Conservation (phyloP, 2,329 filamentous ascomycete genomes). For the Trichophyton verrucosum region DNA sequence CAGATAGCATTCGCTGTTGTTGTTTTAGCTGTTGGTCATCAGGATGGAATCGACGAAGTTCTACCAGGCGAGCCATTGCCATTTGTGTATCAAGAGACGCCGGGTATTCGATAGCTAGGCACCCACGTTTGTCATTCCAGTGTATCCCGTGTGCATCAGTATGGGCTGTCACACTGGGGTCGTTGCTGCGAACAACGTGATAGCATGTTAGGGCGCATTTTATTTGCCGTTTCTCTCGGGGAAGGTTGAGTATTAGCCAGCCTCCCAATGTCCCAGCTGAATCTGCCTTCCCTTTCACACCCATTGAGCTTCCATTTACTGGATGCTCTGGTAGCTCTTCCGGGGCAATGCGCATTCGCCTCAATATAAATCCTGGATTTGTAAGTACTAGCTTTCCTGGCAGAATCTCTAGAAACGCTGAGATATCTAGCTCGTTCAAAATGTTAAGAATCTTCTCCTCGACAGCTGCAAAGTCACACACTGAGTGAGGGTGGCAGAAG, state of each 20-base stretch:
- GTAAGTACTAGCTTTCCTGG: not conserved
- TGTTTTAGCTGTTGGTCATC: not conserved
- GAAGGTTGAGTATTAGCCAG: conserved; percentile 6
- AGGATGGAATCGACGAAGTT: not conserved
- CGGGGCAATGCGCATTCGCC: not conserved
- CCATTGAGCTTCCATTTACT: conserved; percentile 5
- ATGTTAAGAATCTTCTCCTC: not conserved
- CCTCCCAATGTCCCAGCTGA: conserved; percentile 5
- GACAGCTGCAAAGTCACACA: not conserved
- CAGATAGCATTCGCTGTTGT: not conserved
- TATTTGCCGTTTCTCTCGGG: not conserved
- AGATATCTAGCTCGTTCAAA: not conserved
- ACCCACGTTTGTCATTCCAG: not conserved
- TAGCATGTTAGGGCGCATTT: conserved; percentile 7
- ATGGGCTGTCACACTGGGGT: not conserved
- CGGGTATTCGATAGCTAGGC: conserved; percentile 1
- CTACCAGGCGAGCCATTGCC: not conserved
- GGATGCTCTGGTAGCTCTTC: not conserved
- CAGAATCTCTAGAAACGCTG: not conserved
- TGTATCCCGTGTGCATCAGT: conserved; percentile 4
- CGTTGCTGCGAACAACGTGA: conserved; percentile 1
- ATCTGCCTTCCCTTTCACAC: not conserved
- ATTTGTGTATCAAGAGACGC: not conserved
- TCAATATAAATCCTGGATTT: not conserved
- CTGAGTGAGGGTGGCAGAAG: not conserved